phyloP scores from a whole-genome alignment of 2,329 filamentous ascomycete species.

The Neurospora crassa region DNA sequence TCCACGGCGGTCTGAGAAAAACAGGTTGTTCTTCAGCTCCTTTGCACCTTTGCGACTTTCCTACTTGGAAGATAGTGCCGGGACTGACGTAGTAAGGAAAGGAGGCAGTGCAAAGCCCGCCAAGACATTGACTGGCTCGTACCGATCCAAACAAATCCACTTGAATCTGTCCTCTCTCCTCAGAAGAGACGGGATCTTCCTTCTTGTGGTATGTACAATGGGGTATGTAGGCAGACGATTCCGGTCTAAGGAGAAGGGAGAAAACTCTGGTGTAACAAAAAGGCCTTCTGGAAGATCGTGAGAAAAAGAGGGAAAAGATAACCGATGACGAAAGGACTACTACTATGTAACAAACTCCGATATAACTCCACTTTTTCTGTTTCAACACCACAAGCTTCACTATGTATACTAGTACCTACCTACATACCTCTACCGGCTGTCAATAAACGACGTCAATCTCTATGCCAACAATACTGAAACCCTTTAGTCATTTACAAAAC shows the following conservation, averaged over 20 bases:
- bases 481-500: too few relatives aligned
- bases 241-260: background rate
- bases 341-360: background rate
- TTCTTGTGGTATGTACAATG: background rate
- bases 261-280: too few relatives aligned
- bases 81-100: background rate
- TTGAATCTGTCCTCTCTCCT: background rate
- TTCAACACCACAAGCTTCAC: too few relatives aligned
- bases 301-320: too few relatives aligned
- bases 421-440: too few relatives aligned
- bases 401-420: too few relatives aligned
- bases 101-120: conserved; percentile 11
- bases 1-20: background rate
- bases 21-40: background rate
- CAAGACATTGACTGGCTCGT: conserved; percentile 1
- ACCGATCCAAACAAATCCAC: background rate
- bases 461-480: too few relatives aligned
- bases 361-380: background rate
- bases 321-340: too few relatives aligned
- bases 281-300: too few relatives aligned
- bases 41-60: background rate
- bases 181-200: background rate
- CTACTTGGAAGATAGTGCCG: background rate
- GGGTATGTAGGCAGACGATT: background rate
- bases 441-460: too few relatives aligned